Conservation (phyloP, 495 filamentous ascomycete species). For the Aspergillus affinis region DNA sequence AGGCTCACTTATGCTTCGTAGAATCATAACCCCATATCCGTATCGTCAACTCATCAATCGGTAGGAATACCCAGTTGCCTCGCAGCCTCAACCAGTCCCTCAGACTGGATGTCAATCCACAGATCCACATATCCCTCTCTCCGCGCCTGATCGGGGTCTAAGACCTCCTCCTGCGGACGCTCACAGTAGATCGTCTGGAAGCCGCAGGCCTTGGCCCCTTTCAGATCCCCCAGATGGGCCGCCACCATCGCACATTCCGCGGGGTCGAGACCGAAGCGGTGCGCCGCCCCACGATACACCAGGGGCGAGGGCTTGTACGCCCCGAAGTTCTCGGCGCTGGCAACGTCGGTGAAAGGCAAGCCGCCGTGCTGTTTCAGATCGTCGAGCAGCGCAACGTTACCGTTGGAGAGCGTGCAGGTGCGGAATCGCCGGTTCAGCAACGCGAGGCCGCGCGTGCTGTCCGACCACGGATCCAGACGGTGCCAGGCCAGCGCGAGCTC, state of each 20-base stretch:
- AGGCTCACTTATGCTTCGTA: no score
- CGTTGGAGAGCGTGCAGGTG: conserved; percentile 72
- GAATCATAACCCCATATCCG: no score
- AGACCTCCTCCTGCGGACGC: conserved; percentile 62
- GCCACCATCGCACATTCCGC: conserved; percentile 75
- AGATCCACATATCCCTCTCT: conserved; percentile 56
- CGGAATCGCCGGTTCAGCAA: conserved; percentile 53
- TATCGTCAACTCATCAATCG: background rate
- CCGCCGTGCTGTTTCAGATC: conserved; percentile 58
- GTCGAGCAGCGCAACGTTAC: conserved; percentile 63
- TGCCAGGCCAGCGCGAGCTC: conserved; percentile 68
- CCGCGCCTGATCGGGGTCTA: conserved; percentile 49
- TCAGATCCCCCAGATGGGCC: conserved; percentile 67
- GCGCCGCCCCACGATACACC: conserved; percentile 67
- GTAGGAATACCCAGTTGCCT: conserved; percentile 27
- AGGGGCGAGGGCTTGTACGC: conserved; percentile 73
- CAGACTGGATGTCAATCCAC: conserved; percentile 27
- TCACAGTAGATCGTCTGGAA: conserved; percentile 77
- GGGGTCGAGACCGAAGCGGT: conserved; percentile 54
- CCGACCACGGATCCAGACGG: conserved; percentile 65
- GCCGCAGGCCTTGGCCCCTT: conserved; percentile 62
- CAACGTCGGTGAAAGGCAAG: conserved; percentile 61
- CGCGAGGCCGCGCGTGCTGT: conserved; percentile 56
- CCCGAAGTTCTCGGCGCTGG: conserved; percentile 68
- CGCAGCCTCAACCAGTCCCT: conserved; percentile 36